Evolutionary conservation across 768 basidiomycete genomes (phyloP).

Genomic region (Naganishia vishniacii): DNA sequence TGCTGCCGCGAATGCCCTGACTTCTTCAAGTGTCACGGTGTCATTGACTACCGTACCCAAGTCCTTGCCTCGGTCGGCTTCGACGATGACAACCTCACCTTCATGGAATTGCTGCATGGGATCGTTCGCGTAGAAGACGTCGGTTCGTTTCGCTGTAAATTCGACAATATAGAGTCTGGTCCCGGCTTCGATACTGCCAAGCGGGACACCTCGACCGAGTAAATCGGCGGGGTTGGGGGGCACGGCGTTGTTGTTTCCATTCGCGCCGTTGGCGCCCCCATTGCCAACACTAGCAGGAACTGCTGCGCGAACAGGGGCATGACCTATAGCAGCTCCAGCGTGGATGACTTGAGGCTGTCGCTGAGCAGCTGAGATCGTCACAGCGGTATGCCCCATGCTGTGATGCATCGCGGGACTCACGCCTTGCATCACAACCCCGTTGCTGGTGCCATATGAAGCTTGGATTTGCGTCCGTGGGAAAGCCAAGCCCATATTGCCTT

Average conservation of each 20-base stretch:
- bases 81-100: conserved; percentile 91
- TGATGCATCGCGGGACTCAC: background rate
- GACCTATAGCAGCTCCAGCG: background rate
- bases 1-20: conserved; percentile 56
- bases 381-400: background rate
- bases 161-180: conserved; percentile 94
- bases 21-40: conserved; percentile 79
- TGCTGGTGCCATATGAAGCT: background rate
- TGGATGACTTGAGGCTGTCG: too few relatives aligned
- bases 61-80: conserved; percentile 91
- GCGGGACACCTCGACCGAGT: conserved; percentile 82
- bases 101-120: conserved; percentile 61
- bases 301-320: background rate
- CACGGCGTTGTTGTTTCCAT: conserved; percentile 2
- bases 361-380: background rate
- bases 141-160: conserved; percentile 94
- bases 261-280: background rate
- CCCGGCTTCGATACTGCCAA: conserved; percentile 71
- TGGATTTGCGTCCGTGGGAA: background rate
- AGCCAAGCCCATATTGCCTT: background rate
- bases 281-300: background rate
- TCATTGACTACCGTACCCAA: conserved; percentile 81
- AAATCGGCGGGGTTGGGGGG: conserved; percentile 48
- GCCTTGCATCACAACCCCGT: background rate
- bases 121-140: conserved; percentile 85